Evolutionary conservation across 2,329 filamentous ascomycete species (phyloP).

Genomic region (Claviceps sorghi): DNA sequence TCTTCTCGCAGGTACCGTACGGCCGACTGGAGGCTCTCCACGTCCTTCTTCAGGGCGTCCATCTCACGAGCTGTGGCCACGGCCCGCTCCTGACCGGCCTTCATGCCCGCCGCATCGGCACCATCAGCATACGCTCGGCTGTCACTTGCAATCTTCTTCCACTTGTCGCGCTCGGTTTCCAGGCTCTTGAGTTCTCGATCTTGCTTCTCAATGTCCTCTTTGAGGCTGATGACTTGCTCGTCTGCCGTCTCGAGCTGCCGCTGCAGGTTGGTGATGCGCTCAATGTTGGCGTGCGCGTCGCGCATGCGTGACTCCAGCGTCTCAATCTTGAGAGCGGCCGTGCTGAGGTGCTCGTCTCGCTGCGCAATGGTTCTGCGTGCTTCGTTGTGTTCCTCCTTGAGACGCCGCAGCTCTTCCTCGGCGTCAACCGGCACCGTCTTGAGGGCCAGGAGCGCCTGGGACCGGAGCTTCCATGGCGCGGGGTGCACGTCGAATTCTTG

Average conservation of each 20-base stretch:
- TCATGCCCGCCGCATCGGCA: slow-evolving; percentile 34
- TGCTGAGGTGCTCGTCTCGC: slow-evolving; percentile 71
- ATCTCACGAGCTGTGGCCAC: slow-evolving; percentile 60
- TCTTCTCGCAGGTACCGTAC: slow-evolving; percentile 56
- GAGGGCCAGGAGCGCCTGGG: slow-evolving; percentile 66
- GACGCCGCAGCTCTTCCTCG: slow-evolving; percentile 67
- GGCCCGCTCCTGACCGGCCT: slow-evolving; percentile 49
- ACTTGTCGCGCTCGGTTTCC: slow-evolving; percentile 53
- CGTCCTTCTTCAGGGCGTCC: slow-evolving; percentile 55
- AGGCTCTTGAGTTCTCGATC: slow-evolving; percentile 50
- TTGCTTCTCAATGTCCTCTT: slow-evolving; percentile 51
- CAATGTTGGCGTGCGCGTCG: slow-evolving; percentile 65
- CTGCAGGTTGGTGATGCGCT: slow-evolving; percentile 52
- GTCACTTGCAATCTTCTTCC: slow-evolving; percentile 56
- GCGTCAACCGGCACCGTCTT: slow-evolving; percentile 69
- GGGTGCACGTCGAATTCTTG: slow-evolving; percentile 64
- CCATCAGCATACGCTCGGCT: slow-evolving; percentile 39
- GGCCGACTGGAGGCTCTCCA: slow-evolving; percentile 47
- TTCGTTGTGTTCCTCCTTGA: slow-evolving; percentile 69
- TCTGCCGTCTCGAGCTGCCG: slow-evolving; percentile 39
- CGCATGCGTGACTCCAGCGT: slow-evolving; percentile 78
- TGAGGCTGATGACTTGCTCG: slow-evolving; percentile 35
- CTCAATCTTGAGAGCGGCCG: slow-evolving; percentile 82
- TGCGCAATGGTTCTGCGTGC: slow-evolving; percentile 56
- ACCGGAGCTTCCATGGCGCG: slow-evolving; percentile 71